Evolutionary conservation across 257 asterid genomes (phyloP).

Genomic region (Solanum appendiculatum): DNA sequence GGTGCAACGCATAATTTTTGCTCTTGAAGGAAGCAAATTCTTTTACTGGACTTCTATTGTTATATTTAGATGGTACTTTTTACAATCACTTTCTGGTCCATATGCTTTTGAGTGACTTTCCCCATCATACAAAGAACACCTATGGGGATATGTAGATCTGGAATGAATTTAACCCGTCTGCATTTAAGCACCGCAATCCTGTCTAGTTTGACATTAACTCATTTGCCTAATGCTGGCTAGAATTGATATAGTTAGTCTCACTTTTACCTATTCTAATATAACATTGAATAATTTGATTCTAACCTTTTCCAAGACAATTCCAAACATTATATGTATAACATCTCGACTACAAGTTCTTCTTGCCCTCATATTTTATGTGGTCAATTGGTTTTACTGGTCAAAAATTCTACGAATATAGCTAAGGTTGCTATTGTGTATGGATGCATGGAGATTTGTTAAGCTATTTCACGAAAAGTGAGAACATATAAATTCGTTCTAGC

Average conservation of each 20-base stretch:
- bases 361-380: neutral
- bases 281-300: neutral
- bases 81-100: neutral
- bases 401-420: neutral
- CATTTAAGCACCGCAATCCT: neutral
- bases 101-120: neutral
- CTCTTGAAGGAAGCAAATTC: neutral
- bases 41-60: neutral
- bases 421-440: neutral
- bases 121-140: neutral
- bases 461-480: neutral
- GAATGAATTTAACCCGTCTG: neutral
- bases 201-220: neutral
- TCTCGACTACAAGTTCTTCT: neutral
- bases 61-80: neutral
- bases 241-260: neutral
- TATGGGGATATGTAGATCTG: neutral
- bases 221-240: neutral
- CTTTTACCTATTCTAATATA: neutral
- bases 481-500: neutral
- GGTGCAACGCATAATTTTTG: neutral
- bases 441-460: neutral
- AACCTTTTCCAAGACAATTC: neutral
- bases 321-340: neutral
- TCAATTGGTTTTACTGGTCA: neutral